Base-by-base conservation (phyloP, 495 filamentous ascomycete genomes). In the Parachaetomium inaequale region DNA sequence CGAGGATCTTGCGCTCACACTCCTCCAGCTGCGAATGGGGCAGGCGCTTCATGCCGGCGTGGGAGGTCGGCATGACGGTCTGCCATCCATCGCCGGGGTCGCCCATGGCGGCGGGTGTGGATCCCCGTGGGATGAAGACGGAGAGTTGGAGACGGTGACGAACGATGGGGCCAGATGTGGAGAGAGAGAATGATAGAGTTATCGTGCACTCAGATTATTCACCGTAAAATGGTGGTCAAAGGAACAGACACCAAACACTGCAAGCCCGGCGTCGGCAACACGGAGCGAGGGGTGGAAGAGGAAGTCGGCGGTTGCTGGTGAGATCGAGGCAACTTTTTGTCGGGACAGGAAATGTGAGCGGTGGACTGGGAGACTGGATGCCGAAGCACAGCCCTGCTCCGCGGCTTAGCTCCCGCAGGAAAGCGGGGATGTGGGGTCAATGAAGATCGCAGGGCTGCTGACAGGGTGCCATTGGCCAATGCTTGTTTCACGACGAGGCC, bases 1-100 rank as follows among this genome's bases (percentile, higher is more conserved):
- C 45, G 6, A 75, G 51, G n/a, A 72, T 69, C 50, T 73, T 66
- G 11, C 63, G 62, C 55, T 73, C 72, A 38, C 63, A 63, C 14
- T 62, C 63, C 45, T 75, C 72, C 21, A 75, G 28, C 38, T 75
- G 67, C 12, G 64, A 21, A 15, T 63, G 56, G 8, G 66, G 53
- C 15, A 75, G 63, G n/a, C 72, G 63, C 28, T 70, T 65, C n/a
- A 72, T 66, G 1, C 65, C 70, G 3, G 66, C 54, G 46, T 66
- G 68, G 58, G 69, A 67, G 1, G 69, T 70, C 7, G 72, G 71
- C 63, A 73, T 53, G 38, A 73, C 72, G 4, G 67, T 75, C 15
- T 67, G 64, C 72, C 72, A 75, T 32, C 67, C 70, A 49, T 68
- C 63, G 23, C 60, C 68, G 25, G 59, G 43, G 56, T 73, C 67